Evolutionary conservation across 1,284 basidiomycete genomes (phyloP), one percentile per base, ranked within the genome.

Genomic region (Takashimella tepidaria): DNA sequence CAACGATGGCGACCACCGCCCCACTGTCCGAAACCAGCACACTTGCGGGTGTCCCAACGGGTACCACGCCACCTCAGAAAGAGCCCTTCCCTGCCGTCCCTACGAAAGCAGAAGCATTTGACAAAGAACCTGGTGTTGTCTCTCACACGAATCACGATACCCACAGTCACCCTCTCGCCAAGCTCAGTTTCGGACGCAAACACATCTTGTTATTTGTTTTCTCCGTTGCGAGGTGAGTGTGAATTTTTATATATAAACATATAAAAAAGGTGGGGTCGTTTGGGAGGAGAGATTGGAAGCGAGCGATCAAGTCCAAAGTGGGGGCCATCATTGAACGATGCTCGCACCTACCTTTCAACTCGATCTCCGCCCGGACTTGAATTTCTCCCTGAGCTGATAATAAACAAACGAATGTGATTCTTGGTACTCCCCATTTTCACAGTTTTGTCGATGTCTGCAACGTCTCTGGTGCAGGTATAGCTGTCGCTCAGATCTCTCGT

Each of bases 391-490:
- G n/a, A 22, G 21, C 42, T 19, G 42, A n/a, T 44, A 10, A 44
- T 6, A 6, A 44, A n/a, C 11, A 44, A 10, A 44, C 10, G 31
- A 8, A 19, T 22, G 42, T 43, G 21, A 8, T 20, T 12, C 42
- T 6, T 43, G 42, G 16, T 10, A 22, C 42, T 21, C 31, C 6
- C n/a, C 31, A 47, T 41, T 16, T 8, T 16, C n/a, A n/a, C 31
- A 37, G 31, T 5, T 68, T 68, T 57, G 59, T 66, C 46, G 64
- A 64, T 47, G 55, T 65, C 45, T 64, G 64, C 51, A 63, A 67
- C 46, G 60, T 68, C 21, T 64, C 61, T 1, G 68, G 68, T 21
- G 64, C 64, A 2, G 66, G 55, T 4, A 42, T 72, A 1, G 68
- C 67, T 16, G 66, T 68, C 13, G 63, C 67, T 2, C 59, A 68